Percentiles rank a stretch among this genome's conserved stretches.
These are phyloP conservation scores for Crepidotus variabilis DNA, from an alignment of 768 basidiomycete species.

Conservation along the genomic window DNA sequence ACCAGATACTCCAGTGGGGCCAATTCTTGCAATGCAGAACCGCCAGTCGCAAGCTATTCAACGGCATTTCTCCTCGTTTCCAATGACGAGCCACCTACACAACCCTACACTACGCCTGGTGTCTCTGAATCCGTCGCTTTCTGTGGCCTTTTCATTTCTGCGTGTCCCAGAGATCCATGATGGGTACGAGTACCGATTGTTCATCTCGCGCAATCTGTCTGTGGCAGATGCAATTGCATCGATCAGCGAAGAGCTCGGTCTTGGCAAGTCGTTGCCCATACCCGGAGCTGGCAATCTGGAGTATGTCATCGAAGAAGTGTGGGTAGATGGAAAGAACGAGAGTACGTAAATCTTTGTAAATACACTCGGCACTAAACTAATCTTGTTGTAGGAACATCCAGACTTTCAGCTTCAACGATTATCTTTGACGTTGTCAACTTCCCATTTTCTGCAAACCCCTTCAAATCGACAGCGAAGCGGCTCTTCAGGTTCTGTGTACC, in stretches of 20 bases:
- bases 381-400: constrained; percentile 35
- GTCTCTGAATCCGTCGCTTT: constrained; percentile 60
- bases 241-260: constrained; percentile 61
- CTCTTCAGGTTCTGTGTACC: constrained; percentile 66
- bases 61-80: constrained; percentile 67
- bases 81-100: constrained; percentile 65
- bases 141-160: constrained; percentile 48
- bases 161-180: constrained; percentile 79
- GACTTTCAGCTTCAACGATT: constrained; percentile 37
- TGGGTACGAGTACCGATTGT: constrained; percentile 61
- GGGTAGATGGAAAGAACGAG: constrained; percentile 46
- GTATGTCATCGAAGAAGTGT: constrained; percentile 72
- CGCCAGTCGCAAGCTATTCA: constrained; percentile 28
- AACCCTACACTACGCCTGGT: constrained; percentile 67
- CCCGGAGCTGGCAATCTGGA: constrained; percentile 67
- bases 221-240: constrained; percentile 50
- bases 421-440: constrained; percentile 40
- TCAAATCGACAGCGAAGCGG: constrained; percentile 38
- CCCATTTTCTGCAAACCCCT: constrained; percentile 37
- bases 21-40: constrained; percentile 43
- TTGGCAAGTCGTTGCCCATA: constrained; percentile 60
- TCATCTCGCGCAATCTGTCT: constrained; percentile 54
- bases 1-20: constrained; percentile 41
- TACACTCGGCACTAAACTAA: constrained; percentile 9
- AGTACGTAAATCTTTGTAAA: constrained; percentile 36